Base-by-base conservation (phyloP, 129 eudicot species). In the Flaveria ramosissima region DNA sequence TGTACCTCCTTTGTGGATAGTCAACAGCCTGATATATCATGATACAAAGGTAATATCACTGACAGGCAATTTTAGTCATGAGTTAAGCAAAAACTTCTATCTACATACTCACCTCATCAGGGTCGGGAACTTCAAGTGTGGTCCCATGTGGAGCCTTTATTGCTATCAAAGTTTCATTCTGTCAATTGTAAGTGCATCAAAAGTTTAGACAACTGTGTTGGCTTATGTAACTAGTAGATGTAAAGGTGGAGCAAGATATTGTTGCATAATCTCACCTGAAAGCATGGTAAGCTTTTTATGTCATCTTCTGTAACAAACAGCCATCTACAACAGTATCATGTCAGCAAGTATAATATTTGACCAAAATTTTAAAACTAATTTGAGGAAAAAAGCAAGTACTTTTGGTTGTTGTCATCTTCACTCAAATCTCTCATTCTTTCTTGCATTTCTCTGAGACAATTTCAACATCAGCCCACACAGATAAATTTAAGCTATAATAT, bases 81-180 rank as follows among this genome's bases (percentile, higher is more conserved):
- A 72, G 46, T 78, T 73, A 51, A 10, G 46, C 42, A 64, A 63
- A 36, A 63, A 32, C 46, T 14, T 27, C 13, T 63, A 30, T 57
- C 3, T 23, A 47, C 59, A 17, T 68, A 48, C 57, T 81, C 88
- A 88, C 99, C 93, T 95, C 99, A 69, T 95, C 97, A 15, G 99
- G 99, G 84, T 95, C 96, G 8, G 97, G 99, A 70, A 95, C 99
- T 88, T 95, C 99, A 73, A 95, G 91, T 30, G 99, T 95, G 71
- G 99, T 95, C 42, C 99, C 99, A 72, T 95, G 99, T 30, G 99
- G 99, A 78, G 99, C 99, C 82, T 95, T 95, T 47, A 95, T 82
- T 75, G 99, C 99, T 80, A 95, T 89, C 69, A 95, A 82, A 32
- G 99, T 95, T 88, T 91, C 89, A 73, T 92, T 89, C 99, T 95